Evolutionary conservation across 768 basidiomycete genomes (phyloP).

Genomic region (Tricholoma furcatifolium): DNA sequence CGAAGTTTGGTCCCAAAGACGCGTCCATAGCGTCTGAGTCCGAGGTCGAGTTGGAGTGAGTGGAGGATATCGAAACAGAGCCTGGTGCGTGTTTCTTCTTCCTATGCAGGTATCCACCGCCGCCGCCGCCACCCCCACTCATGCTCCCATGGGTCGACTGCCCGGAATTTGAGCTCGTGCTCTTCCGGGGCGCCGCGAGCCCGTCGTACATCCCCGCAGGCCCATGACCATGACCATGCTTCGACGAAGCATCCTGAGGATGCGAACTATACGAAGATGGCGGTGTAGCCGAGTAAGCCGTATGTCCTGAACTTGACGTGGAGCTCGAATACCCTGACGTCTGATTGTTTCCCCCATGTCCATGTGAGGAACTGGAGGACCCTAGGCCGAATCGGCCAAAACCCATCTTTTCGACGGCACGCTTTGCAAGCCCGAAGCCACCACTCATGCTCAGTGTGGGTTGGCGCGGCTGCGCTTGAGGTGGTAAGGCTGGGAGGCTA

Average conservation of each 20-base stretch:
- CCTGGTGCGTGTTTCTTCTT: slow-evolving; percentile 53
- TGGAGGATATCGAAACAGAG: slow-evolving; percentile 59
- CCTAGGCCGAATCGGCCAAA: slow-evolving; percentile 34
- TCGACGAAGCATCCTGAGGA: slow-evolving; percentile 15
- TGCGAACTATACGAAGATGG: slow-evolving; percentile 32
- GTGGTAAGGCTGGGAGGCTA: slow-evolving; percentile 19
- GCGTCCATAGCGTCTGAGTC: slow-evolving; percentile 33
- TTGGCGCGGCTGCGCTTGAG: slow-evolving; percentile 39
- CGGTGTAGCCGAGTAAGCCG: slow-evolving; percentile 22
- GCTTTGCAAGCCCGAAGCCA: slow-evolving; percentile 68
- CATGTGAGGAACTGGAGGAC: slow-evolving; percentile 37
- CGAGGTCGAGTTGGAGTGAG: slow-evolving; percentile 24
- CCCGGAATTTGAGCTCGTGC: slow-evolving; percentile 14
- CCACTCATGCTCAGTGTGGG: slow-evolving; percentile 75
- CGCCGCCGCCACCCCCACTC: neutral
- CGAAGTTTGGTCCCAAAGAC: slow-evolving; percentile 49
- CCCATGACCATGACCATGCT: slow-evolving; percentile 11
- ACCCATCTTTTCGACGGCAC: slow-evolving; percentile 77
- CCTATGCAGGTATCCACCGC: slow-evolving; percentile 12
- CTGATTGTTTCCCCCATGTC: slow-evolving; percentile 1
- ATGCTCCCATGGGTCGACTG: slow-evolving; percentile 12
- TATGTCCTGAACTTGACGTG: slow-evolving; percentile 16
- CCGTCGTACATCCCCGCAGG: slow-evolving; percentile 4
- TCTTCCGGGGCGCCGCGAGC: slow-evolving; percentile 7
- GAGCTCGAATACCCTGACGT: slow-evolving; percentile 41